Base-by-base conservation (phyloP, 441 rosid species). In the Bruguiera hainesii region DNA sequence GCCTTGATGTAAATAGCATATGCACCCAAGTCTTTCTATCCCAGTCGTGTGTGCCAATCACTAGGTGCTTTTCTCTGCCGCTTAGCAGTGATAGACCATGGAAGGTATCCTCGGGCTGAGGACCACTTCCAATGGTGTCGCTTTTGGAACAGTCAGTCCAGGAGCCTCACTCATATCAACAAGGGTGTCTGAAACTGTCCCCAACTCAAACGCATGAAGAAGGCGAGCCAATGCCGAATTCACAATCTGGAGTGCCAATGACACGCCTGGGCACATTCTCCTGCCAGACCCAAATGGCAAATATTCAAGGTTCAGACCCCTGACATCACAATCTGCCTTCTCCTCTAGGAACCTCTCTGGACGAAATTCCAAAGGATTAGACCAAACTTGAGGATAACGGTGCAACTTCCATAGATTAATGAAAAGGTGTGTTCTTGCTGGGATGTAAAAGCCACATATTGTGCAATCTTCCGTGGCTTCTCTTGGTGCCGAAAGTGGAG, bases 341-440 rank as follows among this genome's bases (percentile, higher is more conserved):
- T 69, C 70, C 21, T 60, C 71, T 25, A 75, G 64, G 67, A 84
- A 82, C 48, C 20, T 20, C 20, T 20, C 20, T 20, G 20, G 20
- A 20, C 20, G 20, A 20, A 20, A 20, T 20, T 20, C 79, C 3
- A 31, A 21, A 10, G 87, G 80, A 59, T 79, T 73, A 46, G 67
- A 61, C 88, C 88, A 87, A 16, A 76, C 39, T 9, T 37, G 52
- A 1, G 83, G 76, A 63, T 83, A 87, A 53, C 84, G 70, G 31
- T 76, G 83, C 46, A 82, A 68, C 70, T 80, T 79, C 88, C 89
- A 88, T 15, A 79, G 74, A 50, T 82, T 88, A 29, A 88, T 77
- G 1, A 86, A 13, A 71, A 39, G 46, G 3, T 4, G 46, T 39
- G 46, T 39, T 11, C 46, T 11, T 39, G 46, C 46, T 10, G 46